Percentiles rank a stretch among this genome's conserved stretches.
Conservation (phyloP, 108 stramenopile genomes). For the Pseudonitzschia pungens region DNA sequence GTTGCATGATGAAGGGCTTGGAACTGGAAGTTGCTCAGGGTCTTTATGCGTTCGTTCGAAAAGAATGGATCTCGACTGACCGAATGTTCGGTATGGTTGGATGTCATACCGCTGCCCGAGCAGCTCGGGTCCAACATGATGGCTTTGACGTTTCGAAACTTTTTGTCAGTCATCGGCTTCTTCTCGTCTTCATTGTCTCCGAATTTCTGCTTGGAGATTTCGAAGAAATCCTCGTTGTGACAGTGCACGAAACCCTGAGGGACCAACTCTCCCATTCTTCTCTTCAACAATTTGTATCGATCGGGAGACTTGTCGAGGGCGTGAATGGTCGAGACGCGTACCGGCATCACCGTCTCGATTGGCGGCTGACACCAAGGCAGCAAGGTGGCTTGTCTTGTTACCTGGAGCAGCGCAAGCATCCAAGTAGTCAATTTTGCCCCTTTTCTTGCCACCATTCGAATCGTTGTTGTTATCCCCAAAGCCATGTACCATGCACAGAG, state of each 20-base stretch:
- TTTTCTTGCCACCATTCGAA: slow-evolving; percentile 15
- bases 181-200: not conserved
- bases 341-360: slow-evolving; percentile 18
- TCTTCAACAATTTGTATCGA: slow-evolving; percentile 71
- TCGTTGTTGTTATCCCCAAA: slow-evolving; percentile 35
- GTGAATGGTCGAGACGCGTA: slow-evolving; percentile 45
- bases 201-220: slow-evolving; percentile 32
- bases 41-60: slow-evolving; percentile 51
- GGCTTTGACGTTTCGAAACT: slow-evolving; percentile 60
- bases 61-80: slow-evolving; percentile 18
- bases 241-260: slow-evolving; percentile 22
- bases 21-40: slow-evolving; percentile 90
- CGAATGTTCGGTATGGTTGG: slow-evolving; percentile 29
- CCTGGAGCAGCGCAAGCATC: slow-evolving; percentile 99
- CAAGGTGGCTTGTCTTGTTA: slow-evolving; percentile 98
- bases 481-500: slow-evolving; percentile 81
- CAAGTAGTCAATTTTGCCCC: slow-evolving; percentile 46
- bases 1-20: slow-evolving; percentile 88
- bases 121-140: slow-evolving; percentile 98
- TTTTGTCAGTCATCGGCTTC: not conserved
- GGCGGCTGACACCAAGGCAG: slow-evolving; percentile 62
- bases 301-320: slow-evolving; percentile 88
- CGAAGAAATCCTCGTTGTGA: slow-evolving; percentile 84
- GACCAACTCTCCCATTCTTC: slow-evolving; percentile 60
- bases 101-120: slow-evolving; percentile 92